Evolutionary conservation across 2,329 filamentous ascomycete genomes (phyloP), one percentile per base, ranked within the genome.

Genomic region (Beauveria sp.): DNA sequence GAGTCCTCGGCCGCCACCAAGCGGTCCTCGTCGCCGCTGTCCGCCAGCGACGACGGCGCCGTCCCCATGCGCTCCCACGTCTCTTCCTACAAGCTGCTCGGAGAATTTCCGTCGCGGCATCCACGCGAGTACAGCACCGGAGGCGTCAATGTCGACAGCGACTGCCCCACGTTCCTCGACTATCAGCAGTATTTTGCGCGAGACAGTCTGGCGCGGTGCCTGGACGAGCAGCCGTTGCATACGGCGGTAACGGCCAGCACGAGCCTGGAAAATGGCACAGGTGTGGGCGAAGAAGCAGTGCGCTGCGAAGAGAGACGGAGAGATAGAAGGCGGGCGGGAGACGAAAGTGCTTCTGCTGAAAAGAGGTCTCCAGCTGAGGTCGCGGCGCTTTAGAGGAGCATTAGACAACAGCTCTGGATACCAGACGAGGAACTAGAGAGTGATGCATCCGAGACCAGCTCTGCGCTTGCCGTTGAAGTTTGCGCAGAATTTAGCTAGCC

Each of bases 141-240:
- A 14, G 38, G 40, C 8, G 18, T 22, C 34, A 66, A 66, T 28
- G 67, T 68, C 26, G 71, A 72, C 45, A 69, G 71, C 3, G 69
- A 73, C 61, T 72, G 70, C 10, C 64, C 74, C 61, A 72, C 70
- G 3, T 60, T 72, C 20, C 65, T 74, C 14, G 68, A 70, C 47
- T 74, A 74, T 63, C 70, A 69, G 43, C 58, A 66, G 3, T 75
- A 71, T 61, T 73, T 72, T 56, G 67, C 66, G 1, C 68, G 69
- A 47, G 63, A 55, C n/a, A 70, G 72, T 1, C 63, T 75, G 16
- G 67, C 60, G 5, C 64, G 73, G 30, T 73, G 72, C 54, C 63
- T 74, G 1, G 72, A 73, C 47, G 60, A 61, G n/a, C 30, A 60
- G n/a, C 26, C 10, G 30, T 5, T 6, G 16, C 20, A 18, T 2